Conservation (phyloP, 1,139 yeast species). For the Yamadazyma aaseri region DNA sequence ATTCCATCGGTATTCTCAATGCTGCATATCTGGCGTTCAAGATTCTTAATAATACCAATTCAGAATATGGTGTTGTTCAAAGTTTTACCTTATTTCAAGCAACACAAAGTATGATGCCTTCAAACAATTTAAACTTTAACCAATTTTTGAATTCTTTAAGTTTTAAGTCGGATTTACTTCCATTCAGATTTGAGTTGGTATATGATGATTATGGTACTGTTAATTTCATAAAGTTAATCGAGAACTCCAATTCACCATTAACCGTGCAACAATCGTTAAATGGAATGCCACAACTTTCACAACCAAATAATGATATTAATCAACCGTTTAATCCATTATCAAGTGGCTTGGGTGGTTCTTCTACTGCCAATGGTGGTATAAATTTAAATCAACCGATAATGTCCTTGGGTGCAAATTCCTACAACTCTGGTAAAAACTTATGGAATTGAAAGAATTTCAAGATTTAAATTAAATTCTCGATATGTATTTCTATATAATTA, state of each 20-base stretch:
- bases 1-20: slow-evolving; percentile 15
- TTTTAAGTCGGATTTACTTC: slow-evolving; percentile 13
- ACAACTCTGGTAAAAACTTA: slow-evolving; percentile 1
- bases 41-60: slow-evolving; percentile 28
- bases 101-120: slow-evolving; percentile 27
- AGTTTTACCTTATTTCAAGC: slow-evolving; percentile 32
- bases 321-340: background rate
- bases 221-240: slow-evolving; percentile 37
- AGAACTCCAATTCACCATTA: slow-evolving; percentile 7
- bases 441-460: no score
- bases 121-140: slow-evolving; percentile 33
- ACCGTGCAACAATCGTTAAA: background rate
- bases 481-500: no score
- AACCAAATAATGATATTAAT: no score
- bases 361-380: background rate
- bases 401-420: slow-evolving; percentile 3
- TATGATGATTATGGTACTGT: slow-evolving; percentile 51
- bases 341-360: background rate
- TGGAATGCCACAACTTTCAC: no score
- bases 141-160: slow-evolving; percentile 41
- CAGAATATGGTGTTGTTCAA: slow-evolving; percentile 42
- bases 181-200: slow-evolving; percentile 40
- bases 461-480: no score
- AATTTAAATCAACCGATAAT: slow-evolving; percentile 1
- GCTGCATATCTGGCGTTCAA: slow-evolving; percentile 39